Evolutionary conservation across 805 yeast species (phyloP), one percentile per base, ranked within the genome.

Genomic region (Candida taoyuanica): DNA sequence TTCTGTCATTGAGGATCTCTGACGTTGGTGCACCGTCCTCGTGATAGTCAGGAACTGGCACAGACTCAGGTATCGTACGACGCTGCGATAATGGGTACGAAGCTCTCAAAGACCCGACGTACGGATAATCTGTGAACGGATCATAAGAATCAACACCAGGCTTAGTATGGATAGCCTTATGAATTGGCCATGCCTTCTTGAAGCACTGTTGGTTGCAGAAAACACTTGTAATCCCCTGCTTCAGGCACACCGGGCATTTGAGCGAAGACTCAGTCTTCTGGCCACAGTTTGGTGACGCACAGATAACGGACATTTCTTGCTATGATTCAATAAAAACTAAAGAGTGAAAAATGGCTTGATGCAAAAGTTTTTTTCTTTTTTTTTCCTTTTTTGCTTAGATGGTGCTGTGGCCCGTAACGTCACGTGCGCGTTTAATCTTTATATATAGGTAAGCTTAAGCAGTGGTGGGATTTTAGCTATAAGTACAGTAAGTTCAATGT

Each of bases 161-260:
- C 44, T 74, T 75, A 20, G 69, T 69, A 59, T 89, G 97, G 37
- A 79, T 66, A 20, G 78, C 72, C 65, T 88, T 89, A 59, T 91
- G 98, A 17, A 69, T 59, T 13, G 73, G 63, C 78, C 87, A 85
- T 31, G 76, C 67, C 32, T 81, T 65, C 56, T 83, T 77, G 67
- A 86, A 91, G 62, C 98, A 91, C 1, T 64, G 64, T 48, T 89
- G 95, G 55, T 79, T 73, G 65, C 98, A 93, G 63, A 91, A 93
- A 15, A 71, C 71, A 34, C 75, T 67, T 29, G 70, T 67, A 34
- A 75, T 50, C 13, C 78, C 85, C 43, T 71, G 71, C 56, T 93
- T 89, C 45, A 93, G 64, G 62, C 98, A 93, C 13, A 89, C 69
- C 0, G 98, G 98, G 61, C 98, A 93, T 58, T 88, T 88, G 48